These are phyloP conservation scores for Oryza glaberrima DNA, from an alignment of 176 grass and related monocot species.

Conservation along the genomic window DNA sequence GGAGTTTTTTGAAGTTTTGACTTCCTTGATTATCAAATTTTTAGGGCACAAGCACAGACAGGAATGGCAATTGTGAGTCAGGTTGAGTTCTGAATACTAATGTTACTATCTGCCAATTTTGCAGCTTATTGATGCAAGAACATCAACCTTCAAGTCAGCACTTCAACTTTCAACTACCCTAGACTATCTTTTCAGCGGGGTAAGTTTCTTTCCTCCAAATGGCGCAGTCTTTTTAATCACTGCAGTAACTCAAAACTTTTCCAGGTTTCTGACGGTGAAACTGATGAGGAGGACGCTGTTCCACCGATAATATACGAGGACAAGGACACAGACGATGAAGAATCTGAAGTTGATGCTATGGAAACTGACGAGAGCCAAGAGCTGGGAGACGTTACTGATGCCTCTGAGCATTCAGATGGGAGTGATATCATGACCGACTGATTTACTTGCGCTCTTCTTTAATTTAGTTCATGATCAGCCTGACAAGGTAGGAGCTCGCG, in stretches of 20 bases:
- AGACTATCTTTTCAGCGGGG: slow-evolving; percentile 70
- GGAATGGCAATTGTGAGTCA: slow-evolving; percentile 1
- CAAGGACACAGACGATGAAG: slow-evolving; percentile 80
- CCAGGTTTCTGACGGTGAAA: slow-evolving; percentile 72
- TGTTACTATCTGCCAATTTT: slow-evolving; percentile 30
- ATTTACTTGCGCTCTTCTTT: slow-evolving; percentile 3
- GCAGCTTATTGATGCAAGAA: slow-evolving; percentile 90
- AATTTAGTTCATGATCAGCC: neutral
- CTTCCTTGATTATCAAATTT: neutral
- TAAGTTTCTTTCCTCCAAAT: slow-evolving; percentile 45
- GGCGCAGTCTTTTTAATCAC: neutral
- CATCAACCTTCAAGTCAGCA: slow-evolving; percentile 74
- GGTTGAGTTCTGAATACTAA: slow-evolving; percentile 14
- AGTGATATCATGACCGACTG: slow-evolving; percentile 80
- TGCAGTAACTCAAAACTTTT: slow-evolving; percentile 33
- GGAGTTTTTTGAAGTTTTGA: neutral
- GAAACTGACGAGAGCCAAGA: slow-evolving; percentile 61
- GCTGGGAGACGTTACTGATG: slow-evolving; percentile 61
- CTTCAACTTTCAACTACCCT: slow-evolving; percentile 76
- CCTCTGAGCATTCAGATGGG: slow-evolving; percentile 63
- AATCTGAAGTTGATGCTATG: slow-evolving; percentile 74
- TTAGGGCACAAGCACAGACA: neutral
- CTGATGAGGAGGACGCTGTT: slow-evolving; percentile 47
- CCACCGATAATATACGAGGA: slow-evolving; percentile 75
- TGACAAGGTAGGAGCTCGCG: slow-evolving; percentile 6